Evolutionary conservation across 768 basidiomycete species (phyloP), one percentile per base, ranked within the genome.

Genomic region (Suillus occidentalis): DNA sequence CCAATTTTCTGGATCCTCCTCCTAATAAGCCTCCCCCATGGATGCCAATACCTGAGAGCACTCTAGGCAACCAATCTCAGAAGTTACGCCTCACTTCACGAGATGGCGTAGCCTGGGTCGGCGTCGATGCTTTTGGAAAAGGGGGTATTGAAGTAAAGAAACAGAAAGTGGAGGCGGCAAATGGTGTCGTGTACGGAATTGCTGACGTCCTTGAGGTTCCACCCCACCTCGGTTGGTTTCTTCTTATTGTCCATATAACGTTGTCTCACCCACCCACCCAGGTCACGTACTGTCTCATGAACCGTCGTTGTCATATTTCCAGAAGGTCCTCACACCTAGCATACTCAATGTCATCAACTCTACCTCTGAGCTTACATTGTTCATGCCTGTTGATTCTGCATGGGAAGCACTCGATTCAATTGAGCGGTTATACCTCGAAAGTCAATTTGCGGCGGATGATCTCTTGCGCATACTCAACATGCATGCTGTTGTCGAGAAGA

Each of bases 391-490:
- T 31, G 85, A 97, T 73, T 77, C 84, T 42, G 97, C 97, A 14
- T 99, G 94, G 89, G 77, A 88, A n/a, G 77, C 76, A 12, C 80
- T 99, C 42, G 84, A 92, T 66, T 82, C 81, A 10, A 84, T 93
- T 60, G 95, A 99, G 73, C 86, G 89, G 53, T 75, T 91, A 4
- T 99, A 97, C 75, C 82, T 99, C 14, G 92, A 96, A 77, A 95
- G 92, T 70, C 87, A 88, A 65, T 97, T 90, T 69, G 93, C 96
- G 0, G 80, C 84, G 16, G 87, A 91, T 68, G 97, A 97, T 71
- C 81, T 97, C 25, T 78, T 77, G 14, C 86, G 85, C 53, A 92
- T 99, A 60, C 71, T 97, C 36, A 87, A 90, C 66, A 87, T 92
- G 85, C 92, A 93, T 64, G 81, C 90, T 6, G 88, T 91, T 34